Percentiles rank a stretch among this genome's conserved stretches.
Conservation (phyloP, 495 filamentous ascomycete species). For the Astrothelium macrocarpum region DNA sequence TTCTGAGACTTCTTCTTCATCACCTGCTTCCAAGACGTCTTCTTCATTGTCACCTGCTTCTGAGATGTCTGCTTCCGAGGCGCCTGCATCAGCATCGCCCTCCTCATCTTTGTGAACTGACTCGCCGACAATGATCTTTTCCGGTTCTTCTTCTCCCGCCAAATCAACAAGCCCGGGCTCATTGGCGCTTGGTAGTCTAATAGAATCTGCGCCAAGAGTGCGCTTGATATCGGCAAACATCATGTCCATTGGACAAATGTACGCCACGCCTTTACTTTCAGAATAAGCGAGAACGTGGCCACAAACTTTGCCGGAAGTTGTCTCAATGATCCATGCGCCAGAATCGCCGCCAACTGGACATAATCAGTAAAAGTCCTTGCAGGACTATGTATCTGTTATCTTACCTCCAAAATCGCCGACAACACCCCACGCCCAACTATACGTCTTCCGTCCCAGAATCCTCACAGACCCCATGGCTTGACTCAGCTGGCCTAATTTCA, state of each 20-base stretch:
- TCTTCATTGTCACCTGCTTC: background rate
- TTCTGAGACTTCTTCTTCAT: background rate
- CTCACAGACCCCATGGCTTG: conserved; percentile 69
- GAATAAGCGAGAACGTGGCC: conserved; percentile 88
- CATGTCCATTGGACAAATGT: conserved; percentile 91
- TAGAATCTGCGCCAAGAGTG: conserved; percentile 50
- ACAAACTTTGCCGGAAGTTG: conserved; percentile 65
- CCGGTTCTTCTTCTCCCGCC: background rate
- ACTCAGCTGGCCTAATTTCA: conserved; percentile 67
- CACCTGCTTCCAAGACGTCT: background rate
- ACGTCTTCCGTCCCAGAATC: conserved; percentile 69
- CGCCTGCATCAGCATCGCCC: background rate
- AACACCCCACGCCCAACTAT: conserved; percentile 73
- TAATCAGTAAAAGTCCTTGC: conserved; percentile 16
- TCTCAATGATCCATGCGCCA: conserved; percentile 87
- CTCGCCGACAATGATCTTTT: background rate
- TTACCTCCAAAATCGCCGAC: conserved; percentile 59
- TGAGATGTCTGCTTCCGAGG: background rate
- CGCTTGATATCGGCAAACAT: conserved; percentile 74
- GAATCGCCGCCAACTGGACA: conserved; percentile 76
- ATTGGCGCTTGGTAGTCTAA: conserved; percentile 43
- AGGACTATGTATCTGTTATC: conserved; percentile 12
- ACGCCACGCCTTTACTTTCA: conserved; percentile 61
- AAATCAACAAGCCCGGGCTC: conserved; percentile 4
- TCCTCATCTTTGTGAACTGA: background rate